Conservation (phyloP, 306 rosid species). For the Medicago ruthenica region DNA sequence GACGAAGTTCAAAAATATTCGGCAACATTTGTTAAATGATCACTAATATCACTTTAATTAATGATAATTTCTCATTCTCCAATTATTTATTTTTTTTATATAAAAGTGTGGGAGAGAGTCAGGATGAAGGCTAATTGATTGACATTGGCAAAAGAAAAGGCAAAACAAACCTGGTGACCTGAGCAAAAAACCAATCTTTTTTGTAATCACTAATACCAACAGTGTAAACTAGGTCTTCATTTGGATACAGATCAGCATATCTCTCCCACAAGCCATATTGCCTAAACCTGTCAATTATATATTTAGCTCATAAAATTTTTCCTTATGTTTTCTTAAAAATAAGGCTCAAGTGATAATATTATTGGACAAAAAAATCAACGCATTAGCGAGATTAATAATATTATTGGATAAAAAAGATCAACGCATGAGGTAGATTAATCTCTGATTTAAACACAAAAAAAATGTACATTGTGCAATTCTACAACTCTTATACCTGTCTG, state of each 20-base stretch:
- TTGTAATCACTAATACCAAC: slow-evolving; percentile 69
- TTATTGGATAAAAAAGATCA: no score
- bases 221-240: slow-evolving; percentile 66
- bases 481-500: slow-evolving; percentile 62
- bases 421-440: no score
- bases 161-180: slow-evolving; percentile 67
- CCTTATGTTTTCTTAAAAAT: background rate
- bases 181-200: slow-evolving; percentile 94
- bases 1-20: no score
- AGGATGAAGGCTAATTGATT: background rate
- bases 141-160: no score
- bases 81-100: no score
- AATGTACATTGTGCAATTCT: background rate
- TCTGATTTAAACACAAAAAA: background rate
- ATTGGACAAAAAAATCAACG: no score
- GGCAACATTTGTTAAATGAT: no score
- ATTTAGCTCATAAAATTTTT: background rate
- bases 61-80: no score
- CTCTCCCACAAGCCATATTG: slow-evolving; percentile 96
- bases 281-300: slow-evolving; percentile 63
- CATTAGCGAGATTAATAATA: no score
- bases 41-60: no score
- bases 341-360: no score
- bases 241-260: slow-evolving; percentile 80
- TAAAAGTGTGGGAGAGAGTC: no score